Evolutionary conservation across 306 rosid genomes (phyloP).

Genomic region (Comarum palustre): DNA sequence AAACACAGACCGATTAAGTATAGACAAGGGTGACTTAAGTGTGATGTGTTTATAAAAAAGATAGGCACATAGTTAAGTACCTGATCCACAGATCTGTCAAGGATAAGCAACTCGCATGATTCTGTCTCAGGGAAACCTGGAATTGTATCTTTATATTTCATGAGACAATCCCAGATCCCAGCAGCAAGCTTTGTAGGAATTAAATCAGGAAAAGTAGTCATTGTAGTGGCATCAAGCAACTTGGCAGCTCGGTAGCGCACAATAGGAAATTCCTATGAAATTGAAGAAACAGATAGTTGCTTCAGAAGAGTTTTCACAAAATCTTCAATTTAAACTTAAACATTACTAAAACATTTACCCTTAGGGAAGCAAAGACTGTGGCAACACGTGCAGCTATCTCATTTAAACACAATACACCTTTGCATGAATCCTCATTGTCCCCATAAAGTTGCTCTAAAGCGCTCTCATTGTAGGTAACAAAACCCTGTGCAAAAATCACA

Average conservation of each 20-base stretch:
- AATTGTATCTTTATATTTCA: slow-evolving; percentile 63
- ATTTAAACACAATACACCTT: slow-evolving; percentile 66
- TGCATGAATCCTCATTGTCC: slow-evolving; percentile 62
- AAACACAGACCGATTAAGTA: slow-evolving; percentile 24
- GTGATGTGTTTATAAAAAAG: slow-evolving; percentile 28
- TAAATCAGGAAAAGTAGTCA: slow-evolving; percentile 83
- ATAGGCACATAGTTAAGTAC: slow-evolving; percentile 44
- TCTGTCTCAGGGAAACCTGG: slow-evolving; percentile 79
- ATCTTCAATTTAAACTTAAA: slow-evolving; percentile 14
- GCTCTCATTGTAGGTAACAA: slow-evolving; percentile 79
- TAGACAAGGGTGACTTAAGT: slow-evolving; percentile 10
- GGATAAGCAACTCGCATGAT: slow-evolving; percentile 87
- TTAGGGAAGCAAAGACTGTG: slow-evolving; percentile 90
- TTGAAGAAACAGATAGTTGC: slow-evolving; percentile 20
- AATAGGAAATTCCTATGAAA: slow-evolving; percentile 67
- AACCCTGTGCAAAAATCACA: slow-evolving; percentile 56
- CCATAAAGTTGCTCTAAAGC: slow-evolving; percentile 82
- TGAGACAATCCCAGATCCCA: slow-evolving; percentile 81
- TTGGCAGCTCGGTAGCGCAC: slow-evolving; percentile 90
- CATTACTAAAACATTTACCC: slow-evolving; percentile 43
- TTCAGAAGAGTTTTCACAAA: slow-evolving; percentile 34
- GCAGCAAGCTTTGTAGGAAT: slow-evolving; percentile 97
- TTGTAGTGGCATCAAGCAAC: slow-evolving; percentile 81
- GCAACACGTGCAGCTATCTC: slow-evolving; percentile 74
- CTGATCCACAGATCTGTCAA: slow-evolving; percentile 97